Base-by-base conservation (phyloP, 805 yeast genomes). In the Myxozyma vanderwaltii region DNA sequence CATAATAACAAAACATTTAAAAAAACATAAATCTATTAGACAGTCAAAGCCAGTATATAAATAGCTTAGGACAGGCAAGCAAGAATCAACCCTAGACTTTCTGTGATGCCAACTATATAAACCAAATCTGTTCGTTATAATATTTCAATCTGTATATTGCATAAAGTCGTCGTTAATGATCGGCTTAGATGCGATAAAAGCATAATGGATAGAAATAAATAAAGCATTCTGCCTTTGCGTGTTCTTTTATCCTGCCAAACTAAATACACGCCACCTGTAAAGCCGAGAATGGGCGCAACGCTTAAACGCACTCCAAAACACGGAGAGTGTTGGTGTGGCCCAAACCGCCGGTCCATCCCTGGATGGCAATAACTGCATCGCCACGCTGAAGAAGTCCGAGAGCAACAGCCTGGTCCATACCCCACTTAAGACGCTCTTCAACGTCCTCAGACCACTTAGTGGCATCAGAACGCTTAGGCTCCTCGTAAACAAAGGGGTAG, bases 261-360 rank as follows among this genome's bases (percentile, higher is more conserved):
- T 17, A 5, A 38, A 27, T 15, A 7, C 39, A 21, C 29, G 15
- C 26, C n/a, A n/a, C 24, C n/a, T 12, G 38, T 23, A 29, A 12
- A n/a, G 19, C 21, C 10, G 23, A 8, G 38, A 26, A 36, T 15
- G 13, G 19, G 23, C 26, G 36, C 49, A 12, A 1, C 39, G 43
- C 43, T 49, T 60, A 60, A 24, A 56, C 60, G 39, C 61, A 55
- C 75, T 83, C 82, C 70, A 90, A 81, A 72, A 92, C 85, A 83
- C 98, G 92, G 77, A 94, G 83, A 67, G 99, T 94, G 88, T 94
- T 94, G 74, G 99, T 89, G 86, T 94, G 97, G 75, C 99, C 99
- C 68, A 90, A 82, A 80, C 98, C 98, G 77, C 92, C 88, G 74
- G 96, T 89, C 92, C 96, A 94, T 77, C 99, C 99, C 83, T 94